These are phyloP conservation scores for Kandelia obovata DNA, from an alignment of 345 rosid genomes.

Conservation along the genomic window DNA sequence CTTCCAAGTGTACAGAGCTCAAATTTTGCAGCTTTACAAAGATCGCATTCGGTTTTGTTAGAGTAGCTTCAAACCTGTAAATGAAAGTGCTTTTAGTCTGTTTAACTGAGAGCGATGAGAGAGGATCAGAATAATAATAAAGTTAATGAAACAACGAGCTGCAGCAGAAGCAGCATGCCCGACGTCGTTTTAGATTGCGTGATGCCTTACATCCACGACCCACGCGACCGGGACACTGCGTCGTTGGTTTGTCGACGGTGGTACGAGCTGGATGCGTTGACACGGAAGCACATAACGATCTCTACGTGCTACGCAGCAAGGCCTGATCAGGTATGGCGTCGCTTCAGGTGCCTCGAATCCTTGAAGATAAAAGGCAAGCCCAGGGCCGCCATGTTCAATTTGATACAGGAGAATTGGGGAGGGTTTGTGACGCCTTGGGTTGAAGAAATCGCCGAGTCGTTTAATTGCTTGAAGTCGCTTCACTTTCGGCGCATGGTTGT, in stretches of 20 bases:
- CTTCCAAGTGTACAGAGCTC: neutral
- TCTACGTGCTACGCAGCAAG: constrained; percentile 74
- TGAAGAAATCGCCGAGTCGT: constrained; percentile 40
- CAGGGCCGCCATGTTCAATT: constrained; percentile 87
- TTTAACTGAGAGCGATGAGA: neutral
- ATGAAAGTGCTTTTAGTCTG: neutral
- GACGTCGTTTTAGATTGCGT: constrained; percentile 60
- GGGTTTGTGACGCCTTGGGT: constrained; percentile 81
- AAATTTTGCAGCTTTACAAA: neutral
- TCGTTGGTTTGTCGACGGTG: constrained; percentile 75
- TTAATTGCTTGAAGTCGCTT: constrained; percentile 56
- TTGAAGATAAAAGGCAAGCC: constrained; percentile 85
- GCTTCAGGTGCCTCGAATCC: constrained; percentile 69
- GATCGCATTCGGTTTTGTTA: no score
- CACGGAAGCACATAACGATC: constrained; percentile 80
- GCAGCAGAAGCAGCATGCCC: constrained; percentile 30
- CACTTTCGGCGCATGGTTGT: constrained; percentile 90
- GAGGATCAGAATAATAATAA: constrained; percentile 41
- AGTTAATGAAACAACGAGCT: constrained; percentile 14
- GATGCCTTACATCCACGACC: constrained; percentile 65
- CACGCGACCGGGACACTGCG: constrained; percentile 69
- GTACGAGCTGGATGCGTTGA: constrained; percentile 69
- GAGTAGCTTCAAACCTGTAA: neutral
- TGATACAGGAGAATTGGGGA: constrained; percentile 96
- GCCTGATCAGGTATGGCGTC: constrained; percentile 57